Evolutionary conservation across 805 yeast species (phyloP), one percentile per base, ranked within the genome.

Genomic region (Pichia californica): DNA sequence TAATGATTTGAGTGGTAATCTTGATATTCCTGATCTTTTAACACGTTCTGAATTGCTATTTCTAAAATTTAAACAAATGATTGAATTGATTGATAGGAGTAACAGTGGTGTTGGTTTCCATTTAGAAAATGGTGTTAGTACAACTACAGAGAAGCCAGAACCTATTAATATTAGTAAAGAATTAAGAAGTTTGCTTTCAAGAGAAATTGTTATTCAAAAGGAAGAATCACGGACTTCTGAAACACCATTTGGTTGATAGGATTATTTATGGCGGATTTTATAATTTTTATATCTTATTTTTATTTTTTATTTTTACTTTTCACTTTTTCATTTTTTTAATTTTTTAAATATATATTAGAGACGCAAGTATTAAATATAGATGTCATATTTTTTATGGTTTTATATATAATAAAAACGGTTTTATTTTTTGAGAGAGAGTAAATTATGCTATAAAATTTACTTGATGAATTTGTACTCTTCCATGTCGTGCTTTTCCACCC

Each of bases 1-100:
- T 77, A 93, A 93, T 64, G 97, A 91, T 55, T 71, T 93, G 46
- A 79, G 87, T 39, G 83, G 83, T 69, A 74, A 80, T 3, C 69
- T 88, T 67, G 80, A 86, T 45, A 66, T 88, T 53, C 77, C 83
- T 37, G 94, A 86, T 51, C 66, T 88, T 35, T 70, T 91, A 41
- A 78, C 85, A n/a, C 71, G 96, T 33, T 81, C 94, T 5, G 98
- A 93, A 58, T 69, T 87, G 26, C 67, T 91, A 30, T 93, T 88
- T 57, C 70, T 86, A 51, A 77, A 84, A 51, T 93, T 88, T 61
- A 75, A 79, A 55, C 80, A 87, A 48, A 82, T 88, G 73, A 76
- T 89, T 43, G 85, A 79, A 43, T 73, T 88, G 29, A 77, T 88
- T 52, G 96, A 88, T 57, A 59, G 84, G 35, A 54, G 52, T 48